phyloP scores from a whole-genome alignment of 2,329 filamentous ascomycete genomes.

The Penicillium sp. region DNA sequence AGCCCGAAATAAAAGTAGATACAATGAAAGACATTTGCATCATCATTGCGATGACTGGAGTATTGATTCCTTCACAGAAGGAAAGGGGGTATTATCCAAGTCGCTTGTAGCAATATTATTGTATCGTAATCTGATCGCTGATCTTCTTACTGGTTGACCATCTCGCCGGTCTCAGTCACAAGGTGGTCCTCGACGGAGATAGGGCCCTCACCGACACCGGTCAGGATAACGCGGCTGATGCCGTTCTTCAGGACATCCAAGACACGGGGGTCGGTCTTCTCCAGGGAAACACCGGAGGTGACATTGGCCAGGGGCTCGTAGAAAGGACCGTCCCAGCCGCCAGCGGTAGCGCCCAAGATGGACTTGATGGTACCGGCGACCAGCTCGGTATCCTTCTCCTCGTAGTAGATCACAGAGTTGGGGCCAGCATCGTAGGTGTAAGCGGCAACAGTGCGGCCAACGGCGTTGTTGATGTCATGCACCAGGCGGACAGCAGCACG shows the following conservation, averaged over 20 bases:
- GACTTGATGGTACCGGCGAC: constrained; percentile 78
- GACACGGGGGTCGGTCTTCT: constrained; percentile 58
- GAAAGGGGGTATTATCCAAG: constrained; percentile 24
- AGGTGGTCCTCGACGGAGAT: constrained; percentile 75
- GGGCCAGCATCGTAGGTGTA: constrained; percentile 98
- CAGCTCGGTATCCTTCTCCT: constrained; percentile 70
- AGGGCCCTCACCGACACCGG: constrained; percentile 87
- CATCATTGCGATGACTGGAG: constrained; percentile 13
- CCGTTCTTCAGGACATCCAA: constrained; percentile 70
- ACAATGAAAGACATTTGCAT: constrained; percentile 18
- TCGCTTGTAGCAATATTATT: constrained; percentile 12
- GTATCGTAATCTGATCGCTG: constrained; percentile 13
- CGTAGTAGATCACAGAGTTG: constrained; percentile 95
- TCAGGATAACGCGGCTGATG: constrained; percentile 86
- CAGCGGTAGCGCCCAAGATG: constrained; percentile 65
- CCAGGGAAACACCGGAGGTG: constrained; percentile 57
- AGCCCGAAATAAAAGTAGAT: constrained; percentile 6
- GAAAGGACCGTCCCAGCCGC: constrained; percentile 60
- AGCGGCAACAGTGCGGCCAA: constrained; percentile 78
- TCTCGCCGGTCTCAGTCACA: constrained; percentile 65
- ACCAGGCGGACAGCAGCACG: constrained; percentile 84
- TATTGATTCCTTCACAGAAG: constrained; percentile 13
- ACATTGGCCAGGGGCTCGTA: constrained; percentile 53
- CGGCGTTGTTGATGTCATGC: constrained; percentile 80
- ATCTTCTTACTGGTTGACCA: constrained; percentile 27